Percentiles rank a stretch among this genome's conserved stretches.
These are phyloP conservation scores for Aspergillus amoenus DNA, from an alignment of 2,329 filamentous ascomycete species.

Conservation along the genomic window DNA sequence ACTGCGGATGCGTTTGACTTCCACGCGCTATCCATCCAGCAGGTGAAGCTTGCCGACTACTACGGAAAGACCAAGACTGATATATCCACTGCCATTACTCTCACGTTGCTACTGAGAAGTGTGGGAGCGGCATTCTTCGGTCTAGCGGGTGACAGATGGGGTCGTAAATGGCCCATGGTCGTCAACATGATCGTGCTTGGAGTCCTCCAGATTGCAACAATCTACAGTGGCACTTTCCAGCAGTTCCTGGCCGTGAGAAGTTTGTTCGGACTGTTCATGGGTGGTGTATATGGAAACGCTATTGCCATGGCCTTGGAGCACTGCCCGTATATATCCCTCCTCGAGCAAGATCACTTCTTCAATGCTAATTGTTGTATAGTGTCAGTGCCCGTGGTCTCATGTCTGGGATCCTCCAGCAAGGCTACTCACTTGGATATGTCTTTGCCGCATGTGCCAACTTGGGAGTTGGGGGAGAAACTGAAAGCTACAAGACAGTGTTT, in stretches of 20 bases:
- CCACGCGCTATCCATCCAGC: conserved; percentile 76
- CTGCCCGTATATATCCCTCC: conserved; percentile 48
- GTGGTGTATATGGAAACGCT: conserved; percentile 75
- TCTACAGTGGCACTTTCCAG: conserved; percentile 69
- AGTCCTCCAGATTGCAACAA: conserved; percentile 72
- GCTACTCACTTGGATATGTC: conserved; percentile 78
- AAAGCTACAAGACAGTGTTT: conserved; percentile 71
- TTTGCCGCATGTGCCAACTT: conserved; percentile 71
- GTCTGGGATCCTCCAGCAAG: conserved; percentile 79
- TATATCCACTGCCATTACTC: conserved; percentile 61
- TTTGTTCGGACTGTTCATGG: conserved; percentile 77
- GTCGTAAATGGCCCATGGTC: conserved; percentile 79
- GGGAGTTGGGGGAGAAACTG: conserved; percentile 59
- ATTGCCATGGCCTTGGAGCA: conserved; percentile 78
- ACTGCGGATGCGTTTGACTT: conserved; percentile 83
- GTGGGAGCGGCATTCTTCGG: conserved; percentile 76
- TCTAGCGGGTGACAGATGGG: conserved; percentile 73
- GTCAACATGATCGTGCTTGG: conserved; percentile 73
- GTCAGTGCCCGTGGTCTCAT: conserved; percentile 72
- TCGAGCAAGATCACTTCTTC: not conserved
- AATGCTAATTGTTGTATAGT: conserved; percentile 11
- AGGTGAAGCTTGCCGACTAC: conserved; percentile 64
- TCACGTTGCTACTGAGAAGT: conserved; percentile 72
- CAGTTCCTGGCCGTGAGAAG: conserved; percentile 74
- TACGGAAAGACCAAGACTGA: conserved; percentile 63